Evolutionary conservation across 2,329 filamentous ascomycete species (phyloP).

Genomic region (Calcarisporium arbuscula): DNA sequence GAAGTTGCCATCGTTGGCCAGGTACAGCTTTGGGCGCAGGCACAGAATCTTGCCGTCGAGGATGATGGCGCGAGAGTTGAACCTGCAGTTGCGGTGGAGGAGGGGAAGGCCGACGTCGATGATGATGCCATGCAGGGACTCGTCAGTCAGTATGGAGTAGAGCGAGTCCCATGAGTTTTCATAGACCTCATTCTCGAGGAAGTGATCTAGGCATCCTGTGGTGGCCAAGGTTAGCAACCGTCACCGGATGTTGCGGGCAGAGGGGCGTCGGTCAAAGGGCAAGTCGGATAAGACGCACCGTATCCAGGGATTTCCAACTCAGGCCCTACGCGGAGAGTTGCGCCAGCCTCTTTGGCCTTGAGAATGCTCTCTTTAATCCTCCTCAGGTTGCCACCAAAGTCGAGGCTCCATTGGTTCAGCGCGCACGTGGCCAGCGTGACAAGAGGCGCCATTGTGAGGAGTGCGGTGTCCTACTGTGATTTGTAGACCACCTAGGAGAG

Average conservation of each 20-base stretch:
- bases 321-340: not conserved
- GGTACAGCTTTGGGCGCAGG: conserved; percentile 63
- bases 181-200: conserved; percentile 40
- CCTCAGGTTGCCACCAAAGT: not conserved
- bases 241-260: too few species aligned
- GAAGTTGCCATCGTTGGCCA: conserved; percentile 30
- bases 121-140: conserved; percentile 29
- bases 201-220: conserved; percentile 53
- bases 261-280: too few species aligned
- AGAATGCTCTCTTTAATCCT: conserved; percentile 2
- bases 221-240: too few species aligned
- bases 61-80: conserved; percentile 13
- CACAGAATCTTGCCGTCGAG: conserved; percentile 60
- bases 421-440: not conserved
- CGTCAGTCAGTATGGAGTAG: conserved; percentile 23
- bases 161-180: conserved; percentile 26
- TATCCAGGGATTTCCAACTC: conserved; percentile 1
- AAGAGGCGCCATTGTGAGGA: not conserved
- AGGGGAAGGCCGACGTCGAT: conserved; percentile 31
- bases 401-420: not conserved
- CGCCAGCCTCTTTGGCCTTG: not conserved
- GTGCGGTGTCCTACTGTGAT: too few species aligned
- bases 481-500: too few species aligned
- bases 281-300: not conserved
- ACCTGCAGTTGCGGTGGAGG: conserved; percentile 28